These are phyloP conservation scores for Penicillium dipodomyicola DNA, from an alignment of 495 filamentous ascomycete genomes.

Conservation along the genomic window DNA sequence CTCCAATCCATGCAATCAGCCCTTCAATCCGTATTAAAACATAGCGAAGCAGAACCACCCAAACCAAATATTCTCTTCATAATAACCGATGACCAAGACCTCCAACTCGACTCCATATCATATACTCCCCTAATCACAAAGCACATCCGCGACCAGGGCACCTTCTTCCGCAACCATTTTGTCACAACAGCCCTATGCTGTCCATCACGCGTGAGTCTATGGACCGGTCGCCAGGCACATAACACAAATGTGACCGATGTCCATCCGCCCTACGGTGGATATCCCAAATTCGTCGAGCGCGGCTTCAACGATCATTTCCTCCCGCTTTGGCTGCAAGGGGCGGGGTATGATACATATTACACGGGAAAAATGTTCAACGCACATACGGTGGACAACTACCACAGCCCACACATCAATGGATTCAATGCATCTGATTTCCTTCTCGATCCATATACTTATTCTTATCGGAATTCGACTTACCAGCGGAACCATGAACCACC, in stretches of 20 bases:
- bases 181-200: constrained; percentile 64
- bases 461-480: constrained; percentile 64
- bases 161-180: constrained; percentile 57
- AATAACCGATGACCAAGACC: constrained; percentile 65
- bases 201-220: constrained; percentile 60
- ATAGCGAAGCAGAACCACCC: constrained; percentile 7
- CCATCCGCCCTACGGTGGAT: constrained; percentile 63
- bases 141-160: constrained; percentile 53
- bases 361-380: constrained; percentile 72
- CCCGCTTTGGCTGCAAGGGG: constrained; percentile 66
- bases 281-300: constrained; percentile 65
- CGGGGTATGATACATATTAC: constrained; percentile 73
- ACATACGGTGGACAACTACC: constrained; percentile 57
- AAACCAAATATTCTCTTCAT: constrained; percentile 62
- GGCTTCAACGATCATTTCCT: constrained; percentile 67
- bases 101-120: constrained; percentile 56
- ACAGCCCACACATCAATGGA: constrained; percentile 56
- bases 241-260: constrained; percentile 77
- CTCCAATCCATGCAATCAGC: constrained; percentile 14
- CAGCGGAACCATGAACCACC: constrained; percentile 62
- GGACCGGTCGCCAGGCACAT: constrained; percentile 66
- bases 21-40: constrained; percentile 12
- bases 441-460: constrained; percentile 70
- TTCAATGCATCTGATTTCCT: constrained; percentile 62
- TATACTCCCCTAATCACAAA: constrained; percentile 56